Base-by-base conservation (phyloP, 495 filamentous ascomycete genomes). In the Parachaetomium inaequale region DNA sequence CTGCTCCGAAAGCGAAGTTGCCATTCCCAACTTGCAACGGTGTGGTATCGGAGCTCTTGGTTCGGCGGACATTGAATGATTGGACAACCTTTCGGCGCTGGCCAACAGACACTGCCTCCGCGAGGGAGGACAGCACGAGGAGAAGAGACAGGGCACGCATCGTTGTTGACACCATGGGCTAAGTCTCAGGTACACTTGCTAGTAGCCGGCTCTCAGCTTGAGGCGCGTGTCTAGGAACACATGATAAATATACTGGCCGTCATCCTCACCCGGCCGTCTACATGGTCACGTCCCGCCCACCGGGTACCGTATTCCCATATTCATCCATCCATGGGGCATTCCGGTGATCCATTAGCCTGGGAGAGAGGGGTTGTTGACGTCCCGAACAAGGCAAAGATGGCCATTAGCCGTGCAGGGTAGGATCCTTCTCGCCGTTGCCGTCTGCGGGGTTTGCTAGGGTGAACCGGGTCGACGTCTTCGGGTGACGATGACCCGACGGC, bases 1-100 rank as follows among this genome's bases (percentile, higher is more conserved):
- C 81, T n/a, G 76, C 77, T 26, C 81, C 80, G 62, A 82, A 83
- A 53, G 80, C 80, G 58, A 84, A 81, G 66, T 83, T 79, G 7
- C 81, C 80, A 68, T 82, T 82, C 36, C 79, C 81, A 0, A 83
- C 78, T 69, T 81, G 80, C 42, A 84, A 70, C 14, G 80, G 80
- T 5, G 80, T 81, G 2, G 69, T 70, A 29, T 64, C 53, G 2
- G 73, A 85, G 72, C 77, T 85, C 59, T 72, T 69, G 66, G 73
- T 72, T 28, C 76, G 75, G 40, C 64, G 69, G 40, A 77, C 74
- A 45, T 78, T 80, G 65, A 79, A 78, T n/a, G 69, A 68, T 38
- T 63, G 71, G 38, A 79, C 73, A 3, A 79, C 68, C 56, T 61
- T 53, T 8, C 56, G 55, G 15, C 60, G 61, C 29, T 61, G 60